Percentiles rank a stretch among this genome's conserved stretches.
Conservation (phyloP, 306 rosid genomes). For the Lathyrus oleraceus region DNA sequence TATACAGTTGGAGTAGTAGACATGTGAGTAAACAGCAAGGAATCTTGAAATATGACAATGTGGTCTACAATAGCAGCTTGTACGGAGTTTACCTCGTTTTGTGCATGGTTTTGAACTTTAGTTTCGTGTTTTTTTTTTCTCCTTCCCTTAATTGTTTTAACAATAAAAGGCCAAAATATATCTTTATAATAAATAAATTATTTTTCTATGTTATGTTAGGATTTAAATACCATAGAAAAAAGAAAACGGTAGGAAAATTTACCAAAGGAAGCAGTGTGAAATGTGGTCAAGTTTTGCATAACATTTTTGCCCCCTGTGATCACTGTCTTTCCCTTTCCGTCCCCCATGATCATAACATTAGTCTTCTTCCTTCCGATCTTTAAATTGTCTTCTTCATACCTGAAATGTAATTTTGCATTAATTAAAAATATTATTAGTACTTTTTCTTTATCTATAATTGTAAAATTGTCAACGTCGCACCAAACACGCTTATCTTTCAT, state of each 20-base stretch:
- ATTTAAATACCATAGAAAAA: not conserved
- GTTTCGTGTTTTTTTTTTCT: not conserved
- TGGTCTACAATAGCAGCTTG: not conserved
- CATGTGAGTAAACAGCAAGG: not conserved
- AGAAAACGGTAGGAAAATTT: constrained; percentile 10
- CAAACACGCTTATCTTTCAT: not conserved
- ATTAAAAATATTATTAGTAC: not conserved
- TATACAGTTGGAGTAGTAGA: not conserved
- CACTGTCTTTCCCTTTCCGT: constrained; percentile 73
- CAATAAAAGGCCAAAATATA: not conserved
- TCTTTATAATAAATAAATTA: not conserved
- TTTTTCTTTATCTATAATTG: not conserved
- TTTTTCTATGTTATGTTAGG: not conserved
- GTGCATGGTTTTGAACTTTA: constrained; percentile 21
- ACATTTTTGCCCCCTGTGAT: constrained; percentile 65
- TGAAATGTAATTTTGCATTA: constrained; percentile 24
- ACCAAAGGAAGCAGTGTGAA: constrained; percentile 95
- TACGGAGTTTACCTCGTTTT: constrained; percentile 13
- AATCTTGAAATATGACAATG: constrained; percentile 14
- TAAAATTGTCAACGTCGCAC: not conserved
- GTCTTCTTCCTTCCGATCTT: constrained; percentile 88
- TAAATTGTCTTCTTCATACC: constrained; percentile 81
- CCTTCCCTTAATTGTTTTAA: not conserved
- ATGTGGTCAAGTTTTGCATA: constrained; percentile 54
- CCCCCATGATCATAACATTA: constrained; percentile 85